Evolutionary conservation across 2,329 filamentous ascomycete genomes (phyloP).

Genomic region (Biscogniauxia mediterranea): DNA sequence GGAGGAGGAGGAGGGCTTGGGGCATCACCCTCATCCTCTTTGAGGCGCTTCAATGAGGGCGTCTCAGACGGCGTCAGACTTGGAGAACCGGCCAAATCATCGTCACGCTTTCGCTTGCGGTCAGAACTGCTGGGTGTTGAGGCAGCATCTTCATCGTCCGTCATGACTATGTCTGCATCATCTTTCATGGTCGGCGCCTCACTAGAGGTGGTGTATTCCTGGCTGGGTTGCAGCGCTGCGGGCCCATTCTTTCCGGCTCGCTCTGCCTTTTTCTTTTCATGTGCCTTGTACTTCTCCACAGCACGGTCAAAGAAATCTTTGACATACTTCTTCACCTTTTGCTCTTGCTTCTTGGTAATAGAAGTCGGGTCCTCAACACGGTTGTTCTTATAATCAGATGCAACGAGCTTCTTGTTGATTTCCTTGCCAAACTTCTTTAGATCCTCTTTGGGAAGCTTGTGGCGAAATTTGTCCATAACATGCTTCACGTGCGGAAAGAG

Average conservation of each 20-base stretch:
- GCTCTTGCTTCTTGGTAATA: conserved; percentile 74
- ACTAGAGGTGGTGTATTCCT: conserved; percentile 16
- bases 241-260: conserved; percentile 28
- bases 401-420: conserved; percentile 83
- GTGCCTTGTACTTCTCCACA: conserved; percentile 68
- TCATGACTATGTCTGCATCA: conserved; percentile 36
- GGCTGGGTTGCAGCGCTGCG: conserved; percentile 26
- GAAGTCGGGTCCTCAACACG: conserved; percentile 77
- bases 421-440: conserved; percentile 63
- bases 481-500: conserved; percentile 82
- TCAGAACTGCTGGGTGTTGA: conserved; percentile 48
- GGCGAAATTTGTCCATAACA: conserved; percentile 81
- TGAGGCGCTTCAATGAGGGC: conserved; percentile 53
- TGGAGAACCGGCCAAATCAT: conserved; percentile 40
- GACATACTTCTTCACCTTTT: conserved; percentile 80
- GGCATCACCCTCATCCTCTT: conserved; percentile 44
- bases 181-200: conserved; percentile 26
- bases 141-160: conserved; percentile 43
- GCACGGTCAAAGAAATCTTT: conserved; percentile 86
- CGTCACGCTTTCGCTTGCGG: conserved; percentile 65
- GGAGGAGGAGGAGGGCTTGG: conserved; percentile 41
- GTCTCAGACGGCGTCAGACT: conserved; percentile 52
- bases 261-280: conserved; percentile 63
- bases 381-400: conserved; percentile 86
- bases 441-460: conserved; percentile 81